A percentile compares a stretch with the other conserved stretches of the same genome.
phyloP scores from a whole-genome alignment of 2,329 filamentous ascomycete genomes.

The Fusarium sp. region DNA sequence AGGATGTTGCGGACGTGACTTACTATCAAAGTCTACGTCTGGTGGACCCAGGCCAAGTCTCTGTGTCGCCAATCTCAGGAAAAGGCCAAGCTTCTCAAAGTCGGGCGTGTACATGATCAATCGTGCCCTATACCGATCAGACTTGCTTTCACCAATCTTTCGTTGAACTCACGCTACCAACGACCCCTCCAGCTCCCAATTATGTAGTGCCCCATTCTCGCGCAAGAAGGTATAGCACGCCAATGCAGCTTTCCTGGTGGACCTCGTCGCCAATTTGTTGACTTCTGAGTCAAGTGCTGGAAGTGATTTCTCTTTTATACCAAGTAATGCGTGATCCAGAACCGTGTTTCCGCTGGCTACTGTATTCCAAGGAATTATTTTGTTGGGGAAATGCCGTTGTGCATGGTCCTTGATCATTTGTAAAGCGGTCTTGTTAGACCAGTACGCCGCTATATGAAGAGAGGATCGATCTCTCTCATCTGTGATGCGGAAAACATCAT shows the following conservation, averaged over 20 bases:
- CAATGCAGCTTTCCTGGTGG: neutral
- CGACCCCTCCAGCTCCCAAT: neutral
- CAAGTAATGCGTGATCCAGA: fast-evolving
- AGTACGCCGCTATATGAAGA: neutral
- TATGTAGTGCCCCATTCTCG: neutral
- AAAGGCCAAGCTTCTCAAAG: neutral
- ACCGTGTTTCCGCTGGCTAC: neutral
- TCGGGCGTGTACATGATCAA: neutral
- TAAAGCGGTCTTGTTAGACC: neutral
- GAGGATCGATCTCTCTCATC: neutral
- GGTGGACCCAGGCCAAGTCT: neutral
- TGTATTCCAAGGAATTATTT: neutral
- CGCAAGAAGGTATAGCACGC: neutral
- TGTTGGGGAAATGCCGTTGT: fast-evolving
- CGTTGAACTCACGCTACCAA: neutral
- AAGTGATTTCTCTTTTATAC: neutral
- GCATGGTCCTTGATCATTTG: constrained; percentile 1
- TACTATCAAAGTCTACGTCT: neutral
- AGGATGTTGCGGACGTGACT: fast-evolving
- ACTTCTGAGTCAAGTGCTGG: neutral
- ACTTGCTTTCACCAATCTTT: fast-evolving
- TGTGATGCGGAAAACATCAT: fast-evolving
- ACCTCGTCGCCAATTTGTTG: neutral
- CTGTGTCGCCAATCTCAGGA: neutral
- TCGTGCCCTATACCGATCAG: neutral